Percentiles rank a stretch among this genome's conserved stretches.
Conservation (phyloP, 1,284 basidiomycete genomes). For the Cryptococcus sp. region DNA sequence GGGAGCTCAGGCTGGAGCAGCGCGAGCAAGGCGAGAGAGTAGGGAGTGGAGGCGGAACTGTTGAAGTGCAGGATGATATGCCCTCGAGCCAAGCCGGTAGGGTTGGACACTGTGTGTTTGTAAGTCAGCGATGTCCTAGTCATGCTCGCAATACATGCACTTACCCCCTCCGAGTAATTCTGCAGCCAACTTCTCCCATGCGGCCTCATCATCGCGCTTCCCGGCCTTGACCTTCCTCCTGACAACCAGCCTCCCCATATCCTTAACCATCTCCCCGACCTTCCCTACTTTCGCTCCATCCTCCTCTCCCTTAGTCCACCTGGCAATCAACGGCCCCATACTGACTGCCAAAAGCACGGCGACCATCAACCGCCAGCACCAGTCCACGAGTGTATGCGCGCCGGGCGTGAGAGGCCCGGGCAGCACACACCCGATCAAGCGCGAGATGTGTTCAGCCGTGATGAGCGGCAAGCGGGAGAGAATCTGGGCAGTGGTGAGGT, state of each 20-base stretch:
- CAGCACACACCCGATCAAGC: constrained; percentile 32
- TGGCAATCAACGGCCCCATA: constrained; percentile 28
- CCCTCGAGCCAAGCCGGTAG: constrained; percentile 18
- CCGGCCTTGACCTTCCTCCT: constrained; percentile 16
- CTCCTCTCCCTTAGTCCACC: constrained; percentile 12
- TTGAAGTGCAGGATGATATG: constrained; percentile 34
- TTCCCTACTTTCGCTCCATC: not conserved
- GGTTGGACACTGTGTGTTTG: constrained; percentile 11
- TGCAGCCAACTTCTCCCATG: constrained; percentile 32
- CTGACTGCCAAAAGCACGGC: constrained; percentile 29
- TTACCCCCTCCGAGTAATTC: constrained; percentile 32
- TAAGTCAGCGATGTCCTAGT: not conserved
- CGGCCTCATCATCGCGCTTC: constrained; percentile 10
- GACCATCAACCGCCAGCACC: constrained; percentile 39
- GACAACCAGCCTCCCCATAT: not conserved
- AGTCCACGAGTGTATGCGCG: constrained; percentile 36
- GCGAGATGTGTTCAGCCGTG: constrained; percentile 41
- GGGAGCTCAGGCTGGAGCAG: constrained; percentile 29
- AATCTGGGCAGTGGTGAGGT: constrained; percentile 27
- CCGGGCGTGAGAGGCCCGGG: constrained; percentile 29
- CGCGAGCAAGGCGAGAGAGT: constrained; percentile 40
- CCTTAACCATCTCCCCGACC: not conserved
- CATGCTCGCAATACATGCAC: constrained; percentile 1
- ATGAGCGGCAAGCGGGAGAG: constrained; percentile 39
- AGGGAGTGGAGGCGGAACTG: constrained; percentile 26